A percentile compares a stretch with the other conserved stretches of the same genome.
phyloP scores from a whole-genome alignment of 2,329 filamentous ascomycete genomes.

The Stachybotrys chlorohalonatus region DNA sequence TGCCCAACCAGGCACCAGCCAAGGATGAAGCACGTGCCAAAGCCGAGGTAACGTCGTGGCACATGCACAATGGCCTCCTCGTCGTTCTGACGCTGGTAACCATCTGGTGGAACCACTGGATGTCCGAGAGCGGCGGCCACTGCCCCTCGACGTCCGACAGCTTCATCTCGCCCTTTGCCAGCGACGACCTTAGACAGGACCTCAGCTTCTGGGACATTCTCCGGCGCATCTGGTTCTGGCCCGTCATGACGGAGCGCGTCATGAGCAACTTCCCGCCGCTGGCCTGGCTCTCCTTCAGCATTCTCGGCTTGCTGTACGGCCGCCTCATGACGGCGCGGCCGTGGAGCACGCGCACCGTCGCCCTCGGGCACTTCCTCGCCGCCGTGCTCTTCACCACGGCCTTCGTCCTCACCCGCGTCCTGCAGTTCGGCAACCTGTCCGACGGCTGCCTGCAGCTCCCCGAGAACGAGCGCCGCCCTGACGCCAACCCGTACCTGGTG shows the following conservation, averaged over 20 bases:
- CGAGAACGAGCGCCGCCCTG: conserved; percentile 20
- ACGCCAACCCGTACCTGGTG: conserved; percentile 29
- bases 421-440: conserved; percentile 34
- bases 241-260: conserved; percentile 15
- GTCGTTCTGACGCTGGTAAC: conserved; percentile 22
- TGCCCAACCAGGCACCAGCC: conserved; percentile 6
- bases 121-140: conserved; percentile 28
- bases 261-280: conserved; percentile 33
- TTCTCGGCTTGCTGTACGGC: conserved; percentile 33
- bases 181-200: background rate
- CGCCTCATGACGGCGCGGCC: conserved; percentile 24
- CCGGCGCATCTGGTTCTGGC: conserved; percentile 32
- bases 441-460: conserved; percentile 30
- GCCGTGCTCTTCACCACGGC: conserved; percentile 21
- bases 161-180: background rate
- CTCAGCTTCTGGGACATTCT: conserved; percentile 13
- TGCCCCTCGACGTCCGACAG: conserved; percentile 13
- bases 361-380: conserved; percentile 16
- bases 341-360: conserved; percentile 16
- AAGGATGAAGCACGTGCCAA: background rate
- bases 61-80: conserved; percentile 28
- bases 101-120: conserved; percentile 38
- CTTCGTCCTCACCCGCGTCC: conserved; percentile 31
- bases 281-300: conserved; percentile 36
- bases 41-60: conserved; percentile 24